Evolutionary conservation across 495 filamentous ascomycete species (phyloP).

Genomic region (Penicillium maclennaniae): DNA sequence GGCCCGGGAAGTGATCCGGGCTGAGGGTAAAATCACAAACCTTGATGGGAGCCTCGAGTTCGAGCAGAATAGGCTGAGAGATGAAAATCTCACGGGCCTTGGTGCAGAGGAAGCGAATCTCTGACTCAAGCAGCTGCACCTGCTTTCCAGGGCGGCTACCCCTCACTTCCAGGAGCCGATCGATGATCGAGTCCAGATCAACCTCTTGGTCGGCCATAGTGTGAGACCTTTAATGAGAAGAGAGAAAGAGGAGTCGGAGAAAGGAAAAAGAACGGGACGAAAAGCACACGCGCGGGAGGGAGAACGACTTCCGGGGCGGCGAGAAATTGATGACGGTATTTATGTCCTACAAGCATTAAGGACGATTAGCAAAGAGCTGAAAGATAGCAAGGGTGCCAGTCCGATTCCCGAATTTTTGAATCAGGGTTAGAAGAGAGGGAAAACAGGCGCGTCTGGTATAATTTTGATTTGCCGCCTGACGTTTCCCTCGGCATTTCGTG

Average conservation of each 20-base stretch:
- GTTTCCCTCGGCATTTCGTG: background rate
- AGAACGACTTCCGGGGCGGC: constrained; percentile 29
- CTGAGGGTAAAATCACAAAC: constrained; percentile 47
- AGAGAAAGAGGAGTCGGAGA: constrained; percentile 21
- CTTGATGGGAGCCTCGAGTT: constrained; percentile 99
- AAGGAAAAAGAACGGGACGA: constrained; percentile 25
- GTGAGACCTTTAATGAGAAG: constrained; percentile 34
- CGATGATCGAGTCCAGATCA: constrained; percentile 98
- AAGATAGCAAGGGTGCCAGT: constrained; percentile 9
- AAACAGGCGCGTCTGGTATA: constrained; percentile 27
- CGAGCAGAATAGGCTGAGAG: constrained; percentile 94
- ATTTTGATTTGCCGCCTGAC: constrained; percentile 13
- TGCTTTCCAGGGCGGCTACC: constrained; percentile 98
- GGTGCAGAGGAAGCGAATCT: constrained; percentile 97
- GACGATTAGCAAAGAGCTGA: constrained; percentile 15
- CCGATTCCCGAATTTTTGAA: constrained; percentile 10
- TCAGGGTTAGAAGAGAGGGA: constrained; percentile 9
- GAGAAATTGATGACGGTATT: constrained; percentile 37
- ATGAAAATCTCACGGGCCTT: constrained; percentile 99
- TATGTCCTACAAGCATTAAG: constrained; percentile 29
- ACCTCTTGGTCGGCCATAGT: constrained; percentile 97
- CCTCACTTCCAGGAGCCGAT: constrained; percentile 94
- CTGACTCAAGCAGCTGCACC: constrained; percentile 92
- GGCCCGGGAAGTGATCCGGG: background rate
- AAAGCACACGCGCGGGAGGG: constrained; percentile 26